phyloP scores from a whole-genome alignment of 1,284 basidiomycete species.

The Prillingera fragicola region DNA sequence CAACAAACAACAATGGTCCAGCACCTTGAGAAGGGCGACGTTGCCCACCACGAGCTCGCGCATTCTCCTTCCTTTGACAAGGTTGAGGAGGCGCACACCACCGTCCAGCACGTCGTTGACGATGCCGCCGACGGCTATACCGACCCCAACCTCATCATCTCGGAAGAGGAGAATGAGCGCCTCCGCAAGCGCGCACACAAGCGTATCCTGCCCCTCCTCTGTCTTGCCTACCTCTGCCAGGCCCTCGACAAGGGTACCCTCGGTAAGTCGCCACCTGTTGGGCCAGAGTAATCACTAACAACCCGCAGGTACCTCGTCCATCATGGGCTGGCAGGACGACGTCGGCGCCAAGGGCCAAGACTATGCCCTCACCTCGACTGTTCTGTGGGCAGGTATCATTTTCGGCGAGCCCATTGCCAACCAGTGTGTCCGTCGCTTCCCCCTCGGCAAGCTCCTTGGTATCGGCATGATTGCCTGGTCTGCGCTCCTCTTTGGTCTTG shows the following conservation, averaged over 20 bases:
- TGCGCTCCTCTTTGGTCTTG: conserved; percentile 1
- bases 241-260: conserved; percentile 17
- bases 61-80: no score
- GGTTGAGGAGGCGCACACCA: no score
- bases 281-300: conserved; percentile 29
- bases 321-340: conserved; percentile 4
- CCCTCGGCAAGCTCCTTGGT: conserved; percentile 2
- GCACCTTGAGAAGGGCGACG: no score
- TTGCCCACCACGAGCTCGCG: no score
- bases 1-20: no score
- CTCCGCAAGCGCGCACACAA: conserved; percentile 9
- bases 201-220: conserved; percentile 5
- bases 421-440: conserved; percentile 3
- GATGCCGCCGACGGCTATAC: conserved; percentile 10
- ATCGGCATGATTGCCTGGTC: conserved; percentile 9
- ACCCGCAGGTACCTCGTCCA: conserved; percentile 21
- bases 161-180: conserved; percentile 15
- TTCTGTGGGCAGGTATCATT: conserved; percentile 5
- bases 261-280: conserved; percentile 16
- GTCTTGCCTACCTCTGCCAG: conserved; percentile 4
- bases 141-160: conserved; percentile 12
- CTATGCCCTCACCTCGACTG: conserved; percentile 4
- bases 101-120: neutral
- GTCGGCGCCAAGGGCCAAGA: conserved; percentile 1
- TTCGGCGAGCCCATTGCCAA: conserved; percentile 1